Evolutionary conservation across 257 asterid genomes (phyloP).

Genomic region (Linderniella brevidens): DNA sequence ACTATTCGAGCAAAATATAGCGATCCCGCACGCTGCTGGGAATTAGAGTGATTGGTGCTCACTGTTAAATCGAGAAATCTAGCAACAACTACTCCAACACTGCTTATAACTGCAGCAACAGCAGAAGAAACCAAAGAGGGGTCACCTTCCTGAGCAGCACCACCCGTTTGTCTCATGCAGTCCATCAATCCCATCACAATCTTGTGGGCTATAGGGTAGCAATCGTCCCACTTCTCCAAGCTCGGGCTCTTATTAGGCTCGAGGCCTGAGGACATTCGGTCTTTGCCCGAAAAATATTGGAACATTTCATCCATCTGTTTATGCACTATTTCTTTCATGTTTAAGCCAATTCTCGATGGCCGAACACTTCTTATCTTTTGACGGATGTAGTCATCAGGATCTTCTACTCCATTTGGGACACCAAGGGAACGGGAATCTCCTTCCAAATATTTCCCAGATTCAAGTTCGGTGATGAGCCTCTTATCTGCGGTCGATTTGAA

Average conservation of each 20-base stretch:
- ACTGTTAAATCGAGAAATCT: conserved; percentile 60
- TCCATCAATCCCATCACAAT: conserved; percentile 78
- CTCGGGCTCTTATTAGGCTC: conserved; percentile 40
- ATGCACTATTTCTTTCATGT: conserved; percentile 82
- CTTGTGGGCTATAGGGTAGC: conserved; percentile 61
- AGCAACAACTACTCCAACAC: conserved; percentile 52
- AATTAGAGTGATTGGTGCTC: conserved; percentile 33
- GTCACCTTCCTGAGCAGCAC: conserved; percentile 99
- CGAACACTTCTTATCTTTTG: conserved; percentile 77
- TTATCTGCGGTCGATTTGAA: conserved; percentile 70
- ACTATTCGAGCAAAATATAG: conserved; percentile 52
- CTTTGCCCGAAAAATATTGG: conserved; percentile 51
- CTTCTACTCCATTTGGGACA: conserved; percentile 90
- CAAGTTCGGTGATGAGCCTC: conserved; percentile 69
- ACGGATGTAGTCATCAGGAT: conserved; percentile 81
- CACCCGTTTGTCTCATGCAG: conserved; percentile 99
- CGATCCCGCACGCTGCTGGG: conserved; percentile 35
- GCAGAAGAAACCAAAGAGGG: conserved; percentile 93
- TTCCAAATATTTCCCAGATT: conserved; percentile 60
- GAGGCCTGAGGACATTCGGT: conserved; percentile 46
- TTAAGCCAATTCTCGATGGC: conserved; percentile 66
- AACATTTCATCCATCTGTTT: conserved; percentile 69
- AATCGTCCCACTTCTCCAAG: conserved; percentile 58
- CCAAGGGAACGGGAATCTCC: conserved; percentile 79
- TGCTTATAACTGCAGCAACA: conserved; percentile 69